phyloP scores from a whole-genome alignment of 169 alveolate genomes.

The Condylostoma magnum region DNA sequence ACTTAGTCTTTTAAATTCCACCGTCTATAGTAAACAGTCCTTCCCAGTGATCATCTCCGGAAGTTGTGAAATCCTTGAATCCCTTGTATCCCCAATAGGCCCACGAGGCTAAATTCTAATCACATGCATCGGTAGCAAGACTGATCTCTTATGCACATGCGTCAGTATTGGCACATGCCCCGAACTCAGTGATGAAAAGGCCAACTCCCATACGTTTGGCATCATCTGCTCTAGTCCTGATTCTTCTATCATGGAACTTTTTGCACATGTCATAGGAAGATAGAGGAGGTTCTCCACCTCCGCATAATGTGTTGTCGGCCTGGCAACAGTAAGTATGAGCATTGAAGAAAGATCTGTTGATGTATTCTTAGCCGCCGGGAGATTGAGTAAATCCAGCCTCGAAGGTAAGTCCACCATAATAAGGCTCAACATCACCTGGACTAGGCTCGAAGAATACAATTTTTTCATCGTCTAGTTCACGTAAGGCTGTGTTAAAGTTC shows the following conservation, averaged over 20 bases:
- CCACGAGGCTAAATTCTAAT: slow-evolving; percentile 55
- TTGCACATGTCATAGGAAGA: slow-evolving; percentile 33
- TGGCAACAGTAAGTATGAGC: slow-evolving; percentile 51
- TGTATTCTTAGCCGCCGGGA: slow-evolving; percentile 38
- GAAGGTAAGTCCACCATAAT: slow-evolving; percentile 27
- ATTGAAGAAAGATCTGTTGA: slow-evolving; percentile 26
- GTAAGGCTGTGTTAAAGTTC: slow-evolving; percentile 40
- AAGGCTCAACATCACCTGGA: not conserved
- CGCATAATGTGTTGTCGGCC: slow-evolving; percentile 28
- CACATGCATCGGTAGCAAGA: slow-evolving; percentile 46
- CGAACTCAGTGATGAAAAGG: slow-evolving; percentile 61
- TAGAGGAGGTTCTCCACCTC: slow-evolving; percentile 43
- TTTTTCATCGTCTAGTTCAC: slow-evolving; percentile 47
- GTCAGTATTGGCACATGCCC: slow-evolving; percentile 60
- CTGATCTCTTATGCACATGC: slow-evolving; percentile 61
- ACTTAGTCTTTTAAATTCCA: not conserved
- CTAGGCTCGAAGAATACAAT: slow-evolving; percentile 61
- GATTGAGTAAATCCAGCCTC: slow-evolving; percentile 43
- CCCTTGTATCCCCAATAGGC: slow-evolving; percentile 72
- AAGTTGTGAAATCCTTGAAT: slow-evolving; percentile 56
- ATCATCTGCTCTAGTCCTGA: slow-evolving; percentile 38
- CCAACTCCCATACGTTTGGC: slow-evolving; percentile 49
- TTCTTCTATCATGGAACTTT: slow-evolving; percentile 46
- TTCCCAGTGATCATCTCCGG: no score
- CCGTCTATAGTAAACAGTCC: slow-evolving; percentile 33